Evolutionary conservation across 768 basidiomycete species (phyloP).

Genomic region (Lentinus tigrinus): DNA sequence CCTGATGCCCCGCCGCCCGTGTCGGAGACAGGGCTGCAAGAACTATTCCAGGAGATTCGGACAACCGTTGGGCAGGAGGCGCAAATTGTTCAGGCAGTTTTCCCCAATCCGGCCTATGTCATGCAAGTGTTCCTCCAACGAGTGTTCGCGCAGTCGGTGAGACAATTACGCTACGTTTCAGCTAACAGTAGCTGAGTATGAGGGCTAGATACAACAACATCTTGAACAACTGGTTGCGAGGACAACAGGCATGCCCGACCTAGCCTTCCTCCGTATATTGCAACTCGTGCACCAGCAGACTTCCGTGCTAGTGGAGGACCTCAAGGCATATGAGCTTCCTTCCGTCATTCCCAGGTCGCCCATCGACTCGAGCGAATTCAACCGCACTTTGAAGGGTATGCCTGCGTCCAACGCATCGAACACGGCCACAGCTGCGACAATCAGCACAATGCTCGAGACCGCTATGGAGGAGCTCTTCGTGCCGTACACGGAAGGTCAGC

Average conservation of each 20-base stretch:
- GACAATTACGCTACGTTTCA: constrained; percentile 28
- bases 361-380: constrained; percentile 61
- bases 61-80: constrained; percentile 92
- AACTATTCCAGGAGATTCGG: constrained; percentile 84
- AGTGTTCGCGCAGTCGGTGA: constrained; percentile 94
- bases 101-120: constrained; percentile 92
- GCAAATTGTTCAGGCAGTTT: constrained; percentile 97
- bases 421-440: constrained; percentile 53
- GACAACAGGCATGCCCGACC: constrained; percentile 73
- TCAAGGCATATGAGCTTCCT: constrained; percentile 87
- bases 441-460: constrained; percentile 86
- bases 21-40: constrained; percentile 73
- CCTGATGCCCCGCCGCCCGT: constrained; percentile 77
- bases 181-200: neutral
- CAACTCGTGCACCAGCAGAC: constrained; percentile 84
- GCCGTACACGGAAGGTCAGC: constrained; percentile 86
- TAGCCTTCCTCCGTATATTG: constrained; percentile 88
- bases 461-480: constrained; percentile 96
- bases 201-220: constrained; percentile 87
- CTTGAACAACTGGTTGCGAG: constrained; percentile 85
- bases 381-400: constrained; percentile 46
- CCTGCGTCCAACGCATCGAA: constrained; percentile 42
- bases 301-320: constrained; percentile 79
- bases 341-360: constrained; percentile 63
- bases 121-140: constrained; percentile 98